phyloP scores from a whole-genome alignment of 2,329 filamentous ascomycete genomes.

The Aureobasidium sp. region DNA sequence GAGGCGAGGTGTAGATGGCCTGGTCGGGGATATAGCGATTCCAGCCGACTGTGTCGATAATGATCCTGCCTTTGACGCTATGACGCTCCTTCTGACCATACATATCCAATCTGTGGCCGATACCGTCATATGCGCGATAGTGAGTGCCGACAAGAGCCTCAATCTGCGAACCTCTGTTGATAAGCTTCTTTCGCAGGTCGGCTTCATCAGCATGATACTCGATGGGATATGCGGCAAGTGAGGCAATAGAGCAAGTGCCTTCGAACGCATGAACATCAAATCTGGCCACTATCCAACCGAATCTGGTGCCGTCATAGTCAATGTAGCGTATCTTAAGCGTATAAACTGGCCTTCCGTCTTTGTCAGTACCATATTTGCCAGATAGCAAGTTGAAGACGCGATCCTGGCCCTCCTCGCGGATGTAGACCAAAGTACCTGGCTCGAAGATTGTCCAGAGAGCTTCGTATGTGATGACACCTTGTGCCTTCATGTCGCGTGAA shows the following conservation, averaged over 20 bases:
- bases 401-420: slow-evolving; percentile 29
- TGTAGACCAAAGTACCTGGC: slow-evolving; percentile 27
- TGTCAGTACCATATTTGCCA: slow-evolving; percentile 25
- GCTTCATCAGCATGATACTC: slow-evolving; percentile 35
- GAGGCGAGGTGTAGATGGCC: slow-evolving; percentile 29
- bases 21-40: slow-evolving; percentile 38
- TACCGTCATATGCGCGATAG: slow-evolving; percentile 42
- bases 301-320: slow-evolving; percentile 31
- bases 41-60: slow-evolving; percentile 45
- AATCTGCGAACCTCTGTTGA: slow-evolving; percentile 38
- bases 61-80: slow-evolving; percentile 40
- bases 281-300: slow-evolving; percentile 25
- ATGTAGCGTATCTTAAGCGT: slow-evolving; percentile 24
- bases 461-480: slow-evolving; percentile 28
- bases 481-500: slow-evolving; percentile 28
- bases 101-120: slow-evolving; percentile 31
- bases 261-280: slow-evolving; percentile 25
- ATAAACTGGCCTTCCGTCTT: slow-evolving; percentile 28
- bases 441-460: slow-evolving; percentile 28
- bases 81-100: slow-evolving; percentile 30
- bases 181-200: slow-evolving; percentile 30
- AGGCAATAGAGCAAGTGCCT: slow-evolving; percentile 32
- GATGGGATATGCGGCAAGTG: slow-evolving; percentile 36
- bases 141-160: slow-evolving; percentile 41
- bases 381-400: slow-evolving; percentile 26